Conservation (phyloP, 345 rosid species). For the Anastatica hierochuntica region DNA sequence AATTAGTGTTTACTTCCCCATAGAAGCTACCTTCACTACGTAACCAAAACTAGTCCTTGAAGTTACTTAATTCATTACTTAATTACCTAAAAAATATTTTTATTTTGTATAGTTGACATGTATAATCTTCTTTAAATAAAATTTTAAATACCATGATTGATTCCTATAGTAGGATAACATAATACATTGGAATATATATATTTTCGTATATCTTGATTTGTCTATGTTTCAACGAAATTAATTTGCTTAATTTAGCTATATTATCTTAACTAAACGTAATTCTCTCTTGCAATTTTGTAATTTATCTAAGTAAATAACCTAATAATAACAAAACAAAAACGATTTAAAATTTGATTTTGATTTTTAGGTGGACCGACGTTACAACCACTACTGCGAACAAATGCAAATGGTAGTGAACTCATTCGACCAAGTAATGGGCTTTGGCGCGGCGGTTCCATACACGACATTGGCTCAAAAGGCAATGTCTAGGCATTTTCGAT, state of each 20-base stretch:
- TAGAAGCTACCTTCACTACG: conserved; percentile 24
- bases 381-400: conserved; percentile 85
- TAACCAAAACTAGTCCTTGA: conserved; percentile 27
- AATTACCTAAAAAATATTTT: not conserved
- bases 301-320: not conserved
- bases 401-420: conserved; percentile 83
- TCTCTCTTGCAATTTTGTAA: not conserved
- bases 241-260: no score
- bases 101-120: conserved; percentile 13
- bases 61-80: conserved; percentile 16
- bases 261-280: not conserved
- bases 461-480: conserved; percentile 91
- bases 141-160: not conserved
- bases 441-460: conserved; percentile 67
- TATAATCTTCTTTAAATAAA: not conserved
- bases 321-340: not conserved
- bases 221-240: no score
- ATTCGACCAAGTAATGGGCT: conserved; percentile 77
- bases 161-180: not conserved
- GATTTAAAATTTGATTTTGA: no score
- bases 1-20: conserved; percentile 10
- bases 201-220: not conserved
- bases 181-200: not conserved
- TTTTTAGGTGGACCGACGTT: conserved; percentile 75
- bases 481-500: conserved; percentile 95